Evolutionary conservation across 2,329 filamentous ascomycete species (phyloP), one percentile per base, ranked within the genome.

Genomic region (Calonectria leucothoes): DNA sequence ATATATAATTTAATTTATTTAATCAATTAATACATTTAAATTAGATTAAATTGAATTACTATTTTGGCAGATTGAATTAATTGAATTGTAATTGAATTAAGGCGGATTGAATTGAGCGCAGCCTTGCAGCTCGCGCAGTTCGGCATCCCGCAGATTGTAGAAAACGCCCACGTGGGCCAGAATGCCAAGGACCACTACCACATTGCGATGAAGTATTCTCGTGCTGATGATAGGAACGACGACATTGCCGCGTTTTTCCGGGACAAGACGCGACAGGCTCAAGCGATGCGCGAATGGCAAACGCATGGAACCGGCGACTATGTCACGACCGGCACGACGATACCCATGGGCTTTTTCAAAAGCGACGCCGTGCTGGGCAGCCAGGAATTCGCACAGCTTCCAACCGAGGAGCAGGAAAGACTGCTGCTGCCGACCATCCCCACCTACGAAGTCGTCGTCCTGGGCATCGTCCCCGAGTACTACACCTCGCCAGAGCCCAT

Each of bases 371-470:
- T 91, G 3, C 77, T 82, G 1, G 69, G 80, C 0, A 85, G 84
- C 0, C 75, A 84, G 0, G 89, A 93, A 76, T 92, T 91, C 78
- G 81, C 87, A 49, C 85, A 81, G 1, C 83, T 93, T 0, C 86
- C 89, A 0, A 68, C 75, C 0, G 69, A 83, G 0, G 83, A 86
- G 12, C 86, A 89, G 76, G 79, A 82, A 0, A 88, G 86, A 73
- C 79, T 93, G 1, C 80, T 79, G 52, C 84, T 84, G 25, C 83
- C 86, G 17, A 90, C 88, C 0, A 85, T 93, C 2, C 91, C 92
- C 0, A 86, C 89, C 61, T 92, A 87, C 75, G 91, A 93, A 76
- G 15, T 59, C 2, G 55, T 23, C 5, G 80, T 92, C 20, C 69
- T 88, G 11, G 87, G 84, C 2, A 87, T 89, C 71, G 84, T 87